Evolutionary conservation across 2,329 filamentous ascomycete genomes (phyloP), one percentile per base, ranked within the genome.

Genomic region (Alternaria postmessia): DNA sequence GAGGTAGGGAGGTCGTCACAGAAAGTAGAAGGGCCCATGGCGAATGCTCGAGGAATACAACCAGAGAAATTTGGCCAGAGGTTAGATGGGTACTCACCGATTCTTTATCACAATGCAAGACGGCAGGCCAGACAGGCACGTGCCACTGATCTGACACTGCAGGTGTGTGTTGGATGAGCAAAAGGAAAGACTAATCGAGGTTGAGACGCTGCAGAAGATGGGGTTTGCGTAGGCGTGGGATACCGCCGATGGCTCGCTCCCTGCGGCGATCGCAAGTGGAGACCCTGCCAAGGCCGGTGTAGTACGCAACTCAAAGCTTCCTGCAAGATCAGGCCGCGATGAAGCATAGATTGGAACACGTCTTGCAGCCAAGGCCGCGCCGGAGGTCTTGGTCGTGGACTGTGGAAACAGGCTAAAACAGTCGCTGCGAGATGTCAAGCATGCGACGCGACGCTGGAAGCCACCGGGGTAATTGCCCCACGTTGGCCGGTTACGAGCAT

Each of bases 1-100:
- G 83, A 79, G 53, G 74, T 67, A 41, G 80, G 78, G 11, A 79
- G 66, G 43, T 54, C 26, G 61, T 68, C 59, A 53, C 65, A 55
- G 54, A 65, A 54, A 8, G 68, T 60, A 54, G 66, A 61, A 49
- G 71, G 63, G 44, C 66, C 71, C 74, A 76, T 76, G 65, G 58
- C 59, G 56, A 51, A 54, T 51, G 54, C 43, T 48, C 48, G 56
- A 39, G 53, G 57, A 53, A 67, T 54, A 51, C 57, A 66, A 56
- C 51, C 51, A 66, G 53, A 64, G 51, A 59, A 62, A 57, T 42
- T 58, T 52, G 66, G 30, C 43, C 60, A 53, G 61, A 57, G 66
- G 66, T 63, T 54, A 68, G 64, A 65, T 26, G 63, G 65, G 72
- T 68, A 76, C 72, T 77, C 68, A 74, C 73, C 61, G 59, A 59